Evolutionary conservation across 2,329 filamentous ascomycete genomes (phyloP).

Genomic region (Colletotrichum caudatum): DNA sequence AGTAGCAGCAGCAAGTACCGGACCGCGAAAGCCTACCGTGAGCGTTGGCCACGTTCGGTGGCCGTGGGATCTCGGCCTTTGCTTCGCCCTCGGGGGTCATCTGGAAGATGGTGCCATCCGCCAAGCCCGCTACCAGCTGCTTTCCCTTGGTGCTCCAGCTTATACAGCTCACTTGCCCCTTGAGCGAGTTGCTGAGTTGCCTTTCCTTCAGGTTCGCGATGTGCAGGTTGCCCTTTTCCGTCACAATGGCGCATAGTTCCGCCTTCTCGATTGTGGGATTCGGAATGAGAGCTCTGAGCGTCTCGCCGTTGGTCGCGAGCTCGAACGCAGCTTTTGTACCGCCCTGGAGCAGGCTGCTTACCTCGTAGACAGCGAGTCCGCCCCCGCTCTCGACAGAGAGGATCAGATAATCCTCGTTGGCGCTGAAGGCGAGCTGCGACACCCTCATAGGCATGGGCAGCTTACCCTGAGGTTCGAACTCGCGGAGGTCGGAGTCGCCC

Average conservation of each 20-base stretch:
- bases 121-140: conserved; percentile 88
- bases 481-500: conserved; percentile 73
- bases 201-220: conserved; percentile 83
- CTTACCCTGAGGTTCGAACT: conserved; percentile 79
- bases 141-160: conserved; percentile 96
- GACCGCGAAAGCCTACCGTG: conserved; percentile 67
- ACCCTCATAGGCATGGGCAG: conserved; percentile 80
- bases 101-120: conserved; percentile 82
- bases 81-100: conserved; percentile 84
- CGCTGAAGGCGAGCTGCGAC: conserved; percentile 90
- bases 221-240: conserved; percentile 82
- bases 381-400: conserved; percentile 85
- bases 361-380: conserved; percentile 86
- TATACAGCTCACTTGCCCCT: conserved; percentile 81
- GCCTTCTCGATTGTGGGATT: conserved; percentile 82
- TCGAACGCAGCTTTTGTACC: conserved; percentile 78
- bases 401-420: conserved; percentile 87
- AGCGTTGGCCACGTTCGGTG: conserved; percentile 74
- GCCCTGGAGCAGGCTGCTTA: conserved; percentile 74
- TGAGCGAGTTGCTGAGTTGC: conserved; percentile 73
- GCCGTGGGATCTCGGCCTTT: conserved; percentile 83
- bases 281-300: conserved; percentile 79
- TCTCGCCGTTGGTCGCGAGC: conserved; percentile 79
- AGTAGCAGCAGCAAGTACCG: conserved; percentile 35
- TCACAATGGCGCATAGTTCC: conserved; percentile 84